These are phyloP conservation scores for Calycina herbarum DNA, from an alignment of 2,329 filamentous ascomycete genomes.

Conservation along the genomic window DNA sequence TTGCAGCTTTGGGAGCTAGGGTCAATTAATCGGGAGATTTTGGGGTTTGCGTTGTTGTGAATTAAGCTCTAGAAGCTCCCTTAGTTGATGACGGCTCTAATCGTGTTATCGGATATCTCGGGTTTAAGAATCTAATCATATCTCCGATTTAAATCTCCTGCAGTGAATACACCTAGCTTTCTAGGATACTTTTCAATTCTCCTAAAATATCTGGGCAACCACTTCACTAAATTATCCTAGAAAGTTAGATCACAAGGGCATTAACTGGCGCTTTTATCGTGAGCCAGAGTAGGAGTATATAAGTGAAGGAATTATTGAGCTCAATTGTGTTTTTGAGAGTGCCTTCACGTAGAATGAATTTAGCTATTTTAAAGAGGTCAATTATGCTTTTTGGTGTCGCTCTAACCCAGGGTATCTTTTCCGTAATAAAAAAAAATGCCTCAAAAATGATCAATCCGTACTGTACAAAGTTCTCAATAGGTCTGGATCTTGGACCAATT, in stretches of 20 bases:
- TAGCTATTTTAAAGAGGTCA: not conserved
- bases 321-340: too few species aligned
- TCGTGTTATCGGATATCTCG: conserved; percentile 6
- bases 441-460: not conserved
- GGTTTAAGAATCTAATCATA: not conserved
- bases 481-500: not conserved
- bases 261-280: too few species aligned
- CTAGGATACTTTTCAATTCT: too few species aligned
- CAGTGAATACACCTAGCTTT: too few species aligned
- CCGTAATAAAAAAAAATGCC: conserved; percentile 27
- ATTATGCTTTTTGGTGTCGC: not conserved
- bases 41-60: not conserved
- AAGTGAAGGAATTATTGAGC: too few species aligned
- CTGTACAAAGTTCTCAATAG: not conserved
- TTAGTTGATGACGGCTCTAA: conserved; percentile 1
- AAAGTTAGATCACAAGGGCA: too few species aligned
- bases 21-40: not conserved
- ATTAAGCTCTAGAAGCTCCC: conserved; percentile 1
- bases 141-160: not conserved
- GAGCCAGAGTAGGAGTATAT: too few species aligned
- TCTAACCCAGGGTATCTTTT: conserved; percentile 30
- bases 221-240: too few species aligned
- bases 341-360: too few species aligned
- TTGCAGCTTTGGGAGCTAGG: not conserved
- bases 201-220: too few species aligned